phyloP scores from a whole-genome alignment of 352 stramenopile species.

The Hyaloperonospora brassicae region DNA sequence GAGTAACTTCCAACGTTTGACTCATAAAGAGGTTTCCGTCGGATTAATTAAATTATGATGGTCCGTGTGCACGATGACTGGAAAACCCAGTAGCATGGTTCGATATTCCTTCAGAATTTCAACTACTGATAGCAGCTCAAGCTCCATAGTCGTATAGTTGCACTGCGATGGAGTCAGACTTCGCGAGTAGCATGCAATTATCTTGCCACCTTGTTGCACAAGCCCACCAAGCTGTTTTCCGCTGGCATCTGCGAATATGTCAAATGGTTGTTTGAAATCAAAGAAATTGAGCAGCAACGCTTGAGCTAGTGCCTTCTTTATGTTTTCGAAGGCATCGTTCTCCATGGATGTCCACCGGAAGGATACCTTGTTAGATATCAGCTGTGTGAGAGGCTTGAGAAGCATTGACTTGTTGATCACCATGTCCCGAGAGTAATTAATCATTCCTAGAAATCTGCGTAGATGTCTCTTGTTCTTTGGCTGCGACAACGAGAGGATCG shows the following conservation, averaged over 20 bases:
- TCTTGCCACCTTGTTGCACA: neutral
- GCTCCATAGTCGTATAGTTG: slow-evolving; percentile 4
- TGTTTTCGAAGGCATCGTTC: neutral
- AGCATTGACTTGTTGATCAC: neutral
- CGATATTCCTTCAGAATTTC: slow-evolving; percentile 8
- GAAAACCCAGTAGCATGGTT: slow-evolving; percentile 8
- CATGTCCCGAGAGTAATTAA: slow-evolving; percentile 14
- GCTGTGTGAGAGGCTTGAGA: neutral
- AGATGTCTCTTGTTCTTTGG: slow-evolving; percentile 5
- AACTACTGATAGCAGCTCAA: slow-evolving; percentile 2
- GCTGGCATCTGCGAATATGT: neutral
- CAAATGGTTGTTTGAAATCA: neutral
- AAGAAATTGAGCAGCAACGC: neutral
- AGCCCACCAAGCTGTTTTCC: neutral
- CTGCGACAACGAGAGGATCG: neutral
- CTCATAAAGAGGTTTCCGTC: slow-evolving; percentile 2
- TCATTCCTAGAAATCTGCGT: slow-evolving; percentile 6
- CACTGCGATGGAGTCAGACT: neutral
- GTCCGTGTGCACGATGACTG: slow-evolving; percentile 7
- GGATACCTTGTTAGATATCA: neutral
- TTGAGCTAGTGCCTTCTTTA: neutral
- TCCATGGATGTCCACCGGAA: neutral
- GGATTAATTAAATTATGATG: slow-evolving; percentile 6
- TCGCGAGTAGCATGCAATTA: neutral
- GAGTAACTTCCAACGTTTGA: slow-evolving; percentile 2